These are phyloP conservation scores for Metschnikowia gelsemii DNA, from an alignment of 805 yeast genomes.

Conservation along the genomic window DNA sequence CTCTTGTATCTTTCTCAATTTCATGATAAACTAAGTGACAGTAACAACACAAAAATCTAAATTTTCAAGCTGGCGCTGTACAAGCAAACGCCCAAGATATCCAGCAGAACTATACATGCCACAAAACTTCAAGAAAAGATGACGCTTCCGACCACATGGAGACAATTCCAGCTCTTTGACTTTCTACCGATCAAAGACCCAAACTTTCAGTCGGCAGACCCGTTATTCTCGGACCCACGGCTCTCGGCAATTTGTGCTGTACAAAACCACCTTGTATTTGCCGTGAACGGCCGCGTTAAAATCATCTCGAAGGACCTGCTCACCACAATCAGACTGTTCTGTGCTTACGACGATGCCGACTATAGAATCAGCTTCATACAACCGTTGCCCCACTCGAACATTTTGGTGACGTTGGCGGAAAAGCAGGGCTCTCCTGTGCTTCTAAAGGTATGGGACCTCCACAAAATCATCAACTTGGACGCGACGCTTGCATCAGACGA, in stretches of 20 bases:
- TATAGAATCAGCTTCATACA: slow-evolving; percentile 61
- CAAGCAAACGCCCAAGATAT: too few relatives aligned
- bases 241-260: slow-evolving; percentile 64
- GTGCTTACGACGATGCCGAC: slow-evolving; percentile 55
- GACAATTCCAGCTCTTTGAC: slow-evolving; percentile 87
- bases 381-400: slow-evolving; percentile 47
- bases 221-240: slow-evolving; percentile 77
- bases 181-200: slow-evolving; percentile 85
- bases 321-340: slow-evolving; percentile 48
- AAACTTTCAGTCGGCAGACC: slow-evolving; percentile 53
- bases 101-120: too few relatives aligned
- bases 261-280: slow-evolving; percentile 55
- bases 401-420: slow-evolving; percentile 73
- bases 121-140: too few relatives aligned
- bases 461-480: slow-evolving; percentile 41
- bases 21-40: too few relatives aligned
- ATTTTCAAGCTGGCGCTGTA: too few relatives aligned
- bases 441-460: slow-evolving; percentile 72
- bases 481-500: slow-evolving; percentile 15
- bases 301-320: slow-evolving; percentile 51
- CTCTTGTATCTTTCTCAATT: too few relatives aligned
- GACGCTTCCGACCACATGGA: slow-evolving; percentile 46
- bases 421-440: slow-evolving; percentile 66
- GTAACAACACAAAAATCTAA: too few relatives aligned
- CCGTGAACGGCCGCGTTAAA: slow-evolving; percentile 55